Percentiles rank a stretch among this genome's conserved stretches.
These are phyloP conservation scores for Claviceps arundinis DNA, from an alignment of 2,329 filamentous ascomycete species.

Conservation along the genomic window DNA sequence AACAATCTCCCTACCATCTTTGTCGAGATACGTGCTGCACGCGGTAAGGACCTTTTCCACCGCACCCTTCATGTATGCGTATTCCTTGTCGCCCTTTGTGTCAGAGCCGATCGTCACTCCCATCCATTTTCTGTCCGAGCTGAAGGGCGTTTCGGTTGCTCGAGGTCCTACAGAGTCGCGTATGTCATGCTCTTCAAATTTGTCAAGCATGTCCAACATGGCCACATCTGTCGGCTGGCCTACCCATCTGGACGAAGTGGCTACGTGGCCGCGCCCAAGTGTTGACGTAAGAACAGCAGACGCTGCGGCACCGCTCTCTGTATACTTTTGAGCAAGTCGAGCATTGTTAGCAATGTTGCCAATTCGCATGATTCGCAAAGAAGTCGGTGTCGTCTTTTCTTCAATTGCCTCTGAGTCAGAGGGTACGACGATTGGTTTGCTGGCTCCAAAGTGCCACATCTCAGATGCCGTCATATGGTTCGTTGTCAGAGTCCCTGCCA, in stretches of 20 bases:
- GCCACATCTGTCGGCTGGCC: constrained; percentile 96
- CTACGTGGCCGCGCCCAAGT: constrained; percentile 44
- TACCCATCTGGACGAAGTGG: constrained; percentile 74
- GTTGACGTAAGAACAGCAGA: constrained; percentile 74
- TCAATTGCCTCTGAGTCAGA: constrained; percentile 41
- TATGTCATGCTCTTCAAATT: constrained; percentile 82
- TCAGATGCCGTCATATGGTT: constrained; percentile 98
- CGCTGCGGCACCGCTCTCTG: constrained; percentile 57
- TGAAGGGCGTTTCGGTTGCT: constrained; percentile 81
- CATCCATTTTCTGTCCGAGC: constrained; percentile 98
- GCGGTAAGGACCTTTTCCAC: constrained; percentile 74
- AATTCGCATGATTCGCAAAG: constrained; percentile 70
- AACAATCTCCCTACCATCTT: constrained; percentile 74
- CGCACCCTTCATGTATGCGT: constrained; percentile 91
- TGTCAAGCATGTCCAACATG: constrained; percentile 85
- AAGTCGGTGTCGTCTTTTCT: constrained; percentile 54
- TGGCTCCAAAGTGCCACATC: constrained; percentile 82
- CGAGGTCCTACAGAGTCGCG: constrained; percentile 75
- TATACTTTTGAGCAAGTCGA: constrained; percentile 59
- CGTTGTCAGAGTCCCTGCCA: constrained; percentile 70
- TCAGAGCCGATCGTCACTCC: constrained; percentile 69
- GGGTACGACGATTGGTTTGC: constrained; percentile 37
- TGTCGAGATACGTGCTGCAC: constrained; percentile 82
- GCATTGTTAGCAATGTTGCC: constrained; percentile 96
- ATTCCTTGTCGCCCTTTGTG: constrained; percentile 51